Conservation (phyloP, 1,139 yeast species). For the Saccharomycopsis crataegensis region DNA sequence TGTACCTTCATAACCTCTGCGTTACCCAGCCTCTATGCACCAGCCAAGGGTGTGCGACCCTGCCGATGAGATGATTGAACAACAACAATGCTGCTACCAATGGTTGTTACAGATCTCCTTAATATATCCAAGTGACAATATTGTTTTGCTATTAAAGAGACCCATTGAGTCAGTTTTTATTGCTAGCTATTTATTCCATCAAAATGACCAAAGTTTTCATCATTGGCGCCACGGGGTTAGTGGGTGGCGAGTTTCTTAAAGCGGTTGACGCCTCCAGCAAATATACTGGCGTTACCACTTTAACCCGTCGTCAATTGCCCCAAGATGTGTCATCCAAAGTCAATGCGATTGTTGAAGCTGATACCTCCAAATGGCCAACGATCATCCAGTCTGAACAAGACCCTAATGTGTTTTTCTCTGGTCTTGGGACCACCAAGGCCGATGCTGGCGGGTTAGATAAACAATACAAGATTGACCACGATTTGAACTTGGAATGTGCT, state of each 20-base stretch:
- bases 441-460: conserved; percentile 63
- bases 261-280: conserved; percentile 29
- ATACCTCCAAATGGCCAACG: conserved; percentile 37
- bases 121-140: no score
- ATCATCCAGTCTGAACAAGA: conserved; percentile 10
- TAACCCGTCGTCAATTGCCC: conserved; percentile 35
- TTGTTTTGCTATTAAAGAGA: neutral
- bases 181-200: no score
- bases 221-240: conserved; percentile 58
- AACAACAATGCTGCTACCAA: no score
- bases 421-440: conserved; percentile 70
- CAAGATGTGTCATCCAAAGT: conserved; percentile 16
- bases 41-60: no score
- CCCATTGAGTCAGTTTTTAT: neutral
- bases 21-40: neutral
- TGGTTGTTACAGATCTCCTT: no score
- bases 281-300: conserved; percentile 34
- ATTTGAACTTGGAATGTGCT: conserved; percentile 56
- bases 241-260: conserved; percentile 43
- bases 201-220: conserved; percentile 26
- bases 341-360: conserved; percentile 31
- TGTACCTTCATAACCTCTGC: neutral
- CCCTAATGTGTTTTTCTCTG: conserved; percentile 41
- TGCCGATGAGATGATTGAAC: neutral
- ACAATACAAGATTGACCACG: conserved; percentile 64